A percentile compares a stretch with the other conserved stretches of the same genome.
Conservation (phyloP, 305 asterid genomes). For the Petunia hybrid region DNA sequence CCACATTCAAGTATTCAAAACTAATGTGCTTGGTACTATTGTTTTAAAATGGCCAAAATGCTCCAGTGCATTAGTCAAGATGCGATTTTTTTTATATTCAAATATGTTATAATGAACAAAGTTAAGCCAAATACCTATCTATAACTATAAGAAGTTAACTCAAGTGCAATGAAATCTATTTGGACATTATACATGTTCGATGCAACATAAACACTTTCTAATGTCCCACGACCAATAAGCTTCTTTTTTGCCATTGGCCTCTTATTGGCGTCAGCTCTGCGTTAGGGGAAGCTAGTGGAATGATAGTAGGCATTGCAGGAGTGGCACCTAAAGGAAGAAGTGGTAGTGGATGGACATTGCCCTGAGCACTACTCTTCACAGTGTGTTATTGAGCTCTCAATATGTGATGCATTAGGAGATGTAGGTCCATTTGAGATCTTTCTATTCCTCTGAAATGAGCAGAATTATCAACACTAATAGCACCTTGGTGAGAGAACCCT, state of each 20-base stretch:
- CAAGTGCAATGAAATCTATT: conserved; percentile 20
- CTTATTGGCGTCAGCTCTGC: conserved; percentile 50
- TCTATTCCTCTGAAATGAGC: conserved; percentile 45
- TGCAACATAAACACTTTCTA: conserved; percentile 71
- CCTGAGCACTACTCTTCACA: conserved; percentile 50
- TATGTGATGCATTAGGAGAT: conserved; percentile 35
- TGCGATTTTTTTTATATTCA: no score
- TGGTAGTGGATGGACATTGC: conserved; percentile 62
- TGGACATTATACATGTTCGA: conserved; percentile 56
- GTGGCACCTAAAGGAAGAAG: conserved; percentile 61
- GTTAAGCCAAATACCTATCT: no score
- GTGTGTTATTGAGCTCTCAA: conserved; percentile 27
- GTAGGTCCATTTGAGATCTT: conserved; percentile 37
- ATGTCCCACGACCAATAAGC: conserved; percentile 75
- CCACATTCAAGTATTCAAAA: no score
- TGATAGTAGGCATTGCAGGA: conserved; percentile 42
- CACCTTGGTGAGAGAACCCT: conserved; percentile 40
- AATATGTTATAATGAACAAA: no score
- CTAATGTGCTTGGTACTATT: no score
- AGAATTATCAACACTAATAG: conserved; percentile 53
- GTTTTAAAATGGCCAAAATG: no score
- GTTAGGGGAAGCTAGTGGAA: conserved; percentile 42
- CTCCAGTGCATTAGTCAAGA: no score
- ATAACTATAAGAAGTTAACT: not conserved
- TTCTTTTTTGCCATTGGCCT: conserved; percentile 70